Evolutionary conservation across 2,329 filamentous ascomycete species (phyloP).

Genomic region (Trichoderma cornu-damae): DNA sequence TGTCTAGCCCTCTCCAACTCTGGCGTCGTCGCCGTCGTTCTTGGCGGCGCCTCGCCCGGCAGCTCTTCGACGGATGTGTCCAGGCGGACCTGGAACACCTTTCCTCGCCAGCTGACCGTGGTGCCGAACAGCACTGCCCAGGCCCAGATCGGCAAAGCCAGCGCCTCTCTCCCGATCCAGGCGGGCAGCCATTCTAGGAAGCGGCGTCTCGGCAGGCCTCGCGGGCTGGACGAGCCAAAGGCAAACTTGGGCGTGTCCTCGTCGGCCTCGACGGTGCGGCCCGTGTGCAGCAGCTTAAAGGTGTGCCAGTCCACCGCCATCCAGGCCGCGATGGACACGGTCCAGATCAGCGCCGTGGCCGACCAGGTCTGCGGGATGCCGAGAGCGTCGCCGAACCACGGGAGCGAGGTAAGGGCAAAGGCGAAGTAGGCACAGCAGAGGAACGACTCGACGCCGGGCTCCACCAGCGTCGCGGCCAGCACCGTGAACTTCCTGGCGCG

Average conservation of each 20-base stretch:
- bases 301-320: slow-evolving; percentile 67
- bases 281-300: slow-evolving; percentile 69
- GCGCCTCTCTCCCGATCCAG: slow-evolving; percentile 77
- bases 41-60: slow-evolving; percentile 5
- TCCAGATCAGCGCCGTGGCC: slow-evolving; percentile 61
- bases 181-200: slow-evolving; percentile 70
- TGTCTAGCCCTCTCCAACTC: slow-evolving; percentile 24
- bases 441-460: slow-evolving; percentile 86
- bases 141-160: slow-evolving; percentile 85
- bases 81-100: slow-evolving; percentile 71
- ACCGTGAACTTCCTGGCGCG: slow-evolving; percentile 94
- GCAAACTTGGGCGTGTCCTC: slow-evolving; percentile 71
- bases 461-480: slow-evolving; percentile 78
- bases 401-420: slow-evolving; percentile 70
- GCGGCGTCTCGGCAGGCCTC: slow-evolving; percentile 45
- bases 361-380: slow-evolving; percentile 61
- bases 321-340: slow-evolving; percentile 63
- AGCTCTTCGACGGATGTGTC: slow-evolving; percentile 69
- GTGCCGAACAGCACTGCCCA: slow-evolving; percentile 86
- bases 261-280: slow-evolving; percentile 64
- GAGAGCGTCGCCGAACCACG: slow-evolving; percentile 52
- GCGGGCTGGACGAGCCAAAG: slow-evolving; percentile 36
- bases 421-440: slow-evolving; percentile 76
- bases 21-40: slow-evolving; percentile 19
- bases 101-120: slow-evolving; percentile 82